A percentile compares a stretch with the other conserved stretches of the same genome.
Conservation (phyloP, 345 rosid species). For the Angophora floribunda region DNA sequence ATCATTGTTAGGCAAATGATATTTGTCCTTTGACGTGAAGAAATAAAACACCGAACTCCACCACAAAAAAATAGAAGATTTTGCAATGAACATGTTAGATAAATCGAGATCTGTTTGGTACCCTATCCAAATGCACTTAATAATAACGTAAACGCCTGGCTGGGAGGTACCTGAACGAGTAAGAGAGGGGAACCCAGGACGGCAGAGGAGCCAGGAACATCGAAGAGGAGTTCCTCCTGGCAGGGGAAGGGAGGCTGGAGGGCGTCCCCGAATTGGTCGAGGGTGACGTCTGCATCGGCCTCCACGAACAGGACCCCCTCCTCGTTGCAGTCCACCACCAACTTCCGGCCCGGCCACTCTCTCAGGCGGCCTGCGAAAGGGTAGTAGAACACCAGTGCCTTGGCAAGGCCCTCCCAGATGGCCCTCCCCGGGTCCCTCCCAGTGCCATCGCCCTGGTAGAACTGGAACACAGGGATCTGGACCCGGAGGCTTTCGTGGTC, state of each 20-base stretch:
- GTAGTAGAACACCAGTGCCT: conserved; percentile 7
- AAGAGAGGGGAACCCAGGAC: neutral
- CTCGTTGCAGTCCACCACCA: conserved; percentile 1
- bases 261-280: neutral
- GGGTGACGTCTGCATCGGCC: neutral
- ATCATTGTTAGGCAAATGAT: neutral
- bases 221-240: neutral
- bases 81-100: no score
- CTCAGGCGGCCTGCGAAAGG: conserved; percentile 1
- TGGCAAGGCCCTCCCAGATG: neutral
- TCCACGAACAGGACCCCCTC: conserved; percentile 1
- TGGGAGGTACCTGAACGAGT: neutral
- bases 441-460: neutral
- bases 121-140: neutral
- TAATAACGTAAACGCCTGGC: neutral
- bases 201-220: neutral
- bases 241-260: neutral
- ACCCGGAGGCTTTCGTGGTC: neutral
- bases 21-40: no score
- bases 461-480: neutral
- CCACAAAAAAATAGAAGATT: no score
- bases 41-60: no score
- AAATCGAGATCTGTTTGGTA: no score
- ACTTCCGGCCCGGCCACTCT: neutral
- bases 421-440: neutral